Base-by-base conservation (phyloP, 345 rosid species). In the Cochlearia excelsa region DNA sequence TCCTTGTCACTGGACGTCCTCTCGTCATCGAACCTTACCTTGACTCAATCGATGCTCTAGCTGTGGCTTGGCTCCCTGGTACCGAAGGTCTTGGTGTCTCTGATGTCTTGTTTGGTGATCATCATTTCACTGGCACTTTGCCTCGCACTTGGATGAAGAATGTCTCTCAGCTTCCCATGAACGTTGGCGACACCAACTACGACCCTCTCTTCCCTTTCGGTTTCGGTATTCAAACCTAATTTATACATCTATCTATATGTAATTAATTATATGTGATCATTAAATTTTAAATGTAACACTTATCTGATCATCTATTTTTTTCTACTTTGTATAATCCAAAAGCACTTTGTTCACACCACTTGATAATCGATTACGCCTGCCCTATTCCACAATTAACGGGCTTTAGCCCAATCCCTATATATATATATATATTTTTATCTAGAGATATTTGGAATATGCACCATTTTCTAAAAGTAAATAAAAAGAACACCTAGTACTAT, bases 61-160 rank as follows among this genome's bases (percentile, higher is more conserved):
- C 80, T 3, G 87, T 88, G 2, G 96, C 93, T 9, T 83, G 90
- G 96, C 81, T 85, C 7, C 93, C 86, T 0, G 93, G 86, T 55
- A 79, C 75, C 6, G 96, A 85, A 78, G 90, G 90, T 16, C 76
- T 79, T 56, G 96, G 90, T 2, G 77, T 85, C 27, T 68, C 90
- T 3, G 96, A 82, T 72, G 84, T 80, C 46, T 65, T 83, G 63
- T 88, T 85, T 61, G 93, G 92, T 23, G 85, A 84, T 41, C 75
- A 78, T 46, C 84, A 83, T 4, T 83, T 85, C 62, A 78, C 82
- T 0, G 93, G 88, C 26, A 85, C 77, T 61, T 78, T 85, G 44
- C 58, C 96, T 11, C 71, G 73, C 28, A 85, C 94, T 5, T 85
- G 96, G 96, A 82, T 85, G 78, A 81, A 65, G 77, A 73, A 58